A percentile compares a stretch with the other conserved stretches of the same genome.
Conservation (phyloP, 2,329 filamentous ascomycete genomes). For the Blastomyces silverae region DNA sequence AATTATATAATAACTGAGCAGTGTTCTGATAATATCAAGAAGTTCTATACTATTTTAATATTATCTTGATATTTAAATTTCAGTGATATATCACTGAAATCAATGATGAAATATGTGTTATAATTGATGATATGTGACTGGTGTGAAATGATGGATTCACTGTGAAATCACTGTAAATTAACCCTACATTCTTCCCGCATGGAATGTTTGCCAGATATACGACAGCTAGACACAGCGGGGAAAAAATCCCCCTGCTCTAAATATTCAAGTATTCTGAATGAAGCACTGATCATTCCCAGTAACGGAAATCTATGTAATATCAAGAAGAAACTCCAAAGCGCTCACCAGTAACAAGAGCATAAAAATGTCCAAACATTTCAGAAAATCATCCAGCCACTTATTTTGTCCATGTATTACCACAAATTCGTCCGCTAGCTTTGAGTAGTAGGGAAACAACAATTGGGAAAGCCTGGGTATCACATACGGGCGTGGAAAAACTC, state of each 20-base stretch:
- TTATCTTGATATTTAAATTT: too few relatives aligned
- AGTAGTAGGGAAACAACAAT: background rate
- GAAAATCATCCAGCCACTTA: background rate
- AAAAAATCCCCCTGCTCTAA: too few relatives aligned
- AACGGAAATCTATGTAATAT: background rate
- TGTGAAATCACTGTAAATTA: too few relatives aligned
- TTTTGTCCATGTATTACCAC: constrained; percentile 1
- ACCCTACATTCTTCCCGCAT: too few relatives aligned
- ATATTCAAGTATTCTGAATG: background rate
- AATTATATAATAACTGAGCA: too few relatives aligned
- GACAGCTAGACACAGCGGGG: too few relatives aligned
- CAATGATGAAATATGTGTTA: too few relatives aligned
- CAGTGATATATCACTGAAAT: too few relatives aligned
- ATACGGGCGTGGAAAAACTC: background rate
- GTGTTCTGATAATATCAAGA: too few relatives aligned
- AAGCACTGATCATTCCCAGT: background rate
- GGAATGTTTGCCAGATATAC: background rate
- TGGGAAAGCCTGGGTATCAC: constrained; percentile 2
- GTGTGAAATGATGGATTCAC: too few relatives aligned
- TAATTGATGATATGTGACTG: too few relatives aligned
- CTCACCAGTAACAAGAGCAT: background rate
- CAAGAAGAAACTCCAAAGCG: background rate
- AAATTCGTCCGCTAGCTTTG: background rate
- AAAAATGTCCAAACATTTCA: background rate
- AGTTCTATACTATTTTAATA: too few relatives aligned